phyloP scores from a whole-genome alignment of 1,139 yeast genomes.

The Kluyveromyces marxianus region DNA sequence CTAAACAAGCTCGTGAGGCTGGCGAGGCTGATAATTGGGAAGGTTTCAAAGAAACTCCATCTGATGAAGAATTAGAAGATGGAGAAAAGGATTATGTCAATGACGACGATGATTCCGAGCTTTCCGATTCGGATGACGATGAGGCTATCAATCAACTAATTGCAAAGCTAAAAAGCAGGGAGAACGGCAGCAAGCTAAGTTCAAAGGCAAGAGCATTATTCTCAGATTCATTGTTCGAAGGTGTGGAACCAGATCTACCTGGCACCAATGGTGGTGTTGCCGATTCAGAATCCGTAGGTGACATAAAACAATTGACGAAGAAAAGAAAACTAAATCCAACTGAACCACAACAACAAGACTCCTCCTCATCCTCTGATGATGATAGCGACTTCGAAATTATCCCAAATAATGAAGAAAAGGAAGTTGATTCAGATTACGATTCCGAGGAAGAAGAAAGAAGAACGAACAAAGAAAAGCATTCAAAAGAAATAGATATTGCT shows the following conservation, averaged over 20 bases:
- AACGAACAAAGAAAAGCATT: slow-evolving; percentile 41
- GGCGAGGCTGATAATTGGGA: slow-evolving; percentile 81
- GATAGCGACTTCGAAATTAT: slow-evolving; percentile 48
- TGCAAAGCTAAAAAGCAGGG: slow-evolving; percentile 44
- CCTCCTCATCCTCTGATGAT: slow-evolving; percentile 16
- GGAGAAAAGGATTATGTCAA: slow-evolving; percentile 32
- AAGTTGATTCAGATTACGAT: slow-evolving; percentile 37
- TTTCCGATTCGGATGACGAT: slow-evolving; percentile 58
- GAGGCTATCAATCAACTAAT: slow-evolving; percentile 60
- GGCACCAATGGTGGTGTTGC: slow-evolving; percentile 5
- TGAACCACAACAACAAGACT: slow-evolving; percentile 9
- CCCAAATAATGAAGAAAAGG: slow-evolving; percentile 37
- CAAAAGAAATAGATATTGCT: slow-evolving; percentile 68
- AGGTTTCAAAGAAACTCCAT: slow-evolving; percentile 52
- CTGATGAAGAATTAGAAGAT: slow-evolving; percentile 35
- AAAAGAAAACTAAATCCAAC: slow-evolving; percentile 10
- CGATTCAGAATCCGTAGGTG: slow-evolving; percentile 20
- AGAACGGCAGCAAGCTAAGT: slow-evolving; percentile 49
- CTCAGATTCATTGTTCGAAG: slow-evolving; percentile 69
- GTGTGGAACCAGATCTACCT: slow-evolving; percentile 42
- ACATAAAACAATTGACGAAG: slow-evolving; percentile 12
- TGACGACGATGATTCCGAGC: slow-evolving; percentile 37
- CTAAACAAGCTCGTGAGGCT: slow-evolving; percentile 76
- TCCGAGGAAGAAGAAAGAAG: slow-evolving; percentile 42
- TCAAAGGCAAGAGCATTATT: slow-evolving; percentile 69